Conservation (phyloP, 768 basidiomycete genomes). For the Suillus discolor region DNA sequence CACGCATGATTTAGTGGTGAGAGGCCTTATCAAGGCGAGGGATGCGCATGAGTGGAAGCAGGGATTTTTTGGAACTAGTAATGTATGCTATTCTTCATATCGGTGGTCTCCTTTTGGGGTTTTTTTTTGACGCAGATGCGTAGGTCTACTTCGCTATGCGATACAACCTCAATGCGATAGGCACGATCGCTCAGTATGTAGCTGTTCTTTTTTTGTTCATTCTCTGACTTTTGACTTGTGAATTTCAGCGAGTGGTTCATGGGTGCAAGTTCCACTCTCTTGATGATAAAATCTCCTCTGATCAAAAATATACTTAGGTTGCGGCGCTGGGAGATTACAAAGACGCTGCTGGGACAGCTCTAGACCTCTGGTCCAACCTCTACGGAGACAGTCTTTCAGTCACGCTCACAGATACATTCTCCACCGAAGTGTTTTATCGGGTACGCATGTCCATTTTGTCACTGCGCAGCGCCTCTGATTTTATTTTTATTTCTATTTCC, state of each 20-base stretch:
- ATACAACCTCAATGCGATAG: conserved; percentile 65
- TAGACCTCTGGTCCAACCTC: conserved; percentile 86
- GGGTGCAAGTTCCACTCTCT: conserved; percentile 54
- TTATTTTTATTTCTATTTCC: too few relatives aligned
- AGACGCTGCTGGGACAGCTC: conserved; percentile 67
- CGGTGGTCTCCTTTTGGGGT: conserved; percentile 19
- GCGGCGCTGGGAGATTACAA: conserved; percentile 86
- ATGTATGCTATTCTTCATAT: conserved; percentile 48
- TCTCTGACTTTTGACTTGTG: neutral
- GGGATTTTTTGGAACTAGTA: conserved; percentile 79
- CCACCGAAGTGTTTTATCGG: conserved; percentile 82
- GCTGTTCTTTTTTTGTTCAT: conserved; percentile 5
- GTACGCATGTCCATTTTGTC: conserved; percentile 36
- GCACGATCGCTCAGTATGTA: conserved; percentile 86
- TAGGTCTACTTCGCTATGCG: conserved; percentile 87
- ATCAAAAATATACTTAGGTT: conserved; percentile 46
- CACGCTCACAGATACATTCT: conserved; percentile 95
- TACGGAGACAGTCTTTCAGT: conserved; percentile 59
- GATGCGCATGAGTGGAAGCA: conserved; percentile 14
- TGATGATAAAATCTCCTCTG: neutral
- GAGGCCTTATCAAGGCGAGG: conserved; percentile 65
- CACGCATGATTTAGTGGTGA: conserved; percentile 77
- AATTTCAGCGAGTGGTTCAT: conserved; percentile 85
- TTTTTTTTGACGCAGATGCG: conserved; percentile 7
- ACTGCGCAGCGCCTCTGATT: conserved; percentile 1